Percentiles rank a stretch among this genome's conserved stretches.
phyloP scores from a whole-genome alignment of 345 rosid genomes.

The Eucalyptus curtisii region DNA sequence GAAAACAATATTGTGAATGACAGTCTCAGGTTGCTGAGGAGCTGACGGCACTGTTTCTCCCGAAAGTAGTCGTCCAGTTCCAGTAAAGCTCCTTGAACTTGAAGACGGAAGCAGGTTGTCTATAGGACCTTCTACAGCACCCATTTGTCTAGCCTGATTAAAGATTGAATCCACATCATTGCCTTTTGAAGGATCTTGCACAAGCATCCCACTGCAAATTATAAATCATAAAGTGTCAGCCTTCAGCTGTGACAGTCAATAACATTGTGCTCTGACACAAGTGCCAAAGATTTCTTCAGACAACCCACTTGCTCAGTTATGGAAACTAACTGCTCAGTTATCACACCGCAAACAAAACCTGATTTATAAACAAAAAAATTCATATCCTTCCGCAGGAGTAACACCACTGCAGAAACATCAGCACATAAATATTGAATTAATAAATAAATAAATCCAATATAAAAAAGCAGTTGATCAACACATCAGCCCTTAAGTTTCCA shows the following conservation, averaged over 20 bases:
- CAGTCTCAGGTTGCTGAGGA: conserved; percentile 70
- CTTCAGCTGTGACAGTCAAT: background rate
- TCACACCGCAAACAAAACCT: background rate
- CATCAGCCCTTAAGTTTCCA: background rate
- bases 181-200: conserved; percentile 76
- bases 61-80: conserved; percentile 75
- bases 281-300: background rate
- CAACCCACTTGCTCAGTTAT: background rate
- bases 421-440: background rate
- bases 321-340: background rate
- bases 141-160: conserved; percentile 79
- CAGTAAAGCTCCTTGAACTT: conserved; percentile 76
- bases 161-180: conserved; percentile 89
- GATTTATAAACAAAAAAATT: background rate
- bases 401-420: background rate
- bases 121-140: conserved; percentile 80
- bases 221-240: background rate
- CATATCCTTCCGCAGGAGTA: background rate
- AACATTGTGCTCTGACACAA: background rate
- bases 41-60: conserved; percentile 73
- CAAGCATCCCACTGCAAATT: conserved; percentile 83
- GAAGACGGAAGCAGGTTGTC: conserved; percentile 53
- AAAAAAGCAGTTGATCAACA: background rate
- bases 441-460: background rate
- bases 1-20: conserved; percentile 67